A percentile compares a stretch with the other conserved stretches of the same genome.
Evolutionary conservation across 768 basidiomycete species (phyloP).

Genomic region (Mycena alexandri): DNA sequence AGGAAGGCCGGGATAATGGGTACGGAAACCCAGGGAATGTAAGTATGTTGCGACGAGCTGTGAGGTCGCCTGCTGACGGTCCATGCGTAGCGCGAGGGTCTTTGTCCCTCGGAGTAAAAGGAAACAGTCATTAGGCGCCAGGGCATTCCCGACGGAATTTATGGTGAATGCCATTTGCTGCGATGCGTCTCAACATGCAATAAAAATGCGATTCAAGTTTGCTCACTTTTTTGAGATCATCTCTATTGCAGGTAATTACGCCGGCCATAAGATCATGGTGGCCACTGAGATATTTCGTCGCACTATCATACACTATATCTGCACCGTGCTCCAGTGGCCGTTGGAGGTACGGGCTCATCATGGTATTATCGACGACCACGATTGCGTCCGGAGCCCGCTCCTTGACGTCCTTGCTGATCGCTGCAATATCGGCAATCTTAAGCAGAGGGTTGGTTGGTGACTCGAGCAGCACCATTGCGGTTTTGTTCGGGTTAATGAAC

Average conservation of each 20-base stretch:
- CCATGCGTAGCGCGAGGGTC: slow-evolving; percentile 96
- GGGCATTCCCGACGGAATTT: slow-evolving; percentile 93
- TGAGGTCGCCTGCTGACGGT: slow-evolving; percentile 89
- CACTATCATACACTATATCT: slow-evolving; percentile 98
- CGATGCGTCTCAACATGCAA: slow-evolving; percentile 20
- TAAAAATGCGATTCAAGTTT: background rate
- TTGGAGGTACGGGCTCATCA: slow-evolving; percentile 99
- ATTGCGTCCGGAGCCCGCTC: slow-evolving; percentile 83
- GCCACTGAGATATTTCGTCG: slow-evolving; percentile 96
- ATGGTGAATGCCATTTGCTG: slow-evolving; percentile 92
- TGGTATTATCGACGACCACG: slow-evolving; percentile 96
- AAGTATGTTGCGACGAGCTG: slow-evolving; percentile 90
- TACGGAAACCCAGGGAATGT: slow-evolving; percentile 84
- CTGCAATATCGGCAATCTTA: slow-evolving; percentile 91
- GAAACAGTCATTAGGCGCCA: slow-evolving; percentile 97
- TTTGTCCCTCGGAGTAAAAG: slow-evolving; percentile 95
- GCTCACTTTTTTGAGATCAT: slow-evolving; percentile 87
- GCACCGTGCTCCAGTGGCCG: slow-evolving; percentile 95
- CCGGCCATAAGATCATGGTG: slow-evolving; percentile 99
- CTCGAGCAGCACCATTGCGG: slow-evolving; percentile 96
- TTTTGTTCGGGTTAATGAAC: slow-evolving; percentile 77
- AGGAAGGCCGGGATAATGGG: slow-evolving; percentile 92
- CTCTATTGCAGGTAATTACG: slow-evolving; percentile 90
- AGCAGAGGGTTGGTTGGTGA: slow-evolving; percentile 97
- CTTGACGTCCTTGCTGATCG: slow-evolving; percentile 87